A percentile compares a stretch with the other conserved stretches of the same genome.
Evolutionary conservation across 129 eudicot genomes (phyloP).

Genomic region (Oenanthe sinensis): DNA sequence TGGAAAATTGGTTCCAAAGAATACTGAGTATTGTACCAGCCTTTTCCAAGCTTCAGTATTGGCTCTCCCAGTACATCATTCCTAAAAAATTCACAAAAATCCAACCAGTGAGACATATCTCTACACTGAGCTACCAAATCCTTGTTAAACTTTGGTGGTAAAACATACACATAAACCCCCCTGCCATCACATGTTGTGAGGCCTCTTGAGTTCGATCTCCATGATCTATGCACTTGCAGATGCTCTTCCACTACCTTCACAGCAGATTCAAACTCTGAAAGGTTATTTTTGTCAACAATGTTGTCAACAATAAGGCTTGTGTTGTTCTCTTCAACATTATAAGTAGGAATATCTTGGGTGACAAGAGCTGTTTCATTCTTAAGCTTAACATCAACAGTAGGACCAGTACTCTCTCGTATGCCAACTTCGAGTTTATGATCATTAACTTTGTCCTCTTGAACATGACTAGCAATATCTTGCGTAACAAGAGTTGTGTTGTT

Average conservation of each 20-base stretch:
- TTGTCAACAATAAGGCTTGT: not conserved
- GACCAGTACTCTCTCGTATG: not conserved
- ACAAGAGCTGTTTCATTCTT: slow-evolving; percentile 3
- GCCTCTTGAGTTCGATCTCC: slow-evolving; percentile 34
- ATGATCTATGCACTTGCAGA: slow-evolving; percentile 49
- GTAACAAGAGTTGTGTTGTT: slow-evolving; percentile 7
- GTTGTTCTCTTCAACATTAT: slow-evolving; percentile 6
- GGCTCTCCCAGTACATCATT: slow-evolving; percentile 68
- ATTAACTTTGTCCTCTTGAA: slow-evolving; percentile 7
- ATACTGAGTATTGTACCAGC: slow-evolving; percentile 77
- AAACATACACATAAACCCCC: slow-evolving; percentile 63
- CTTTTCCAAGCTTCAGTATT: slow-evolving; percentile 49
- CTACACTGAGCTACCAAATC: slow-evolving; percentile 54
- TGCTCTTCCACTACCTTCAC: slow-evolving; percentile 44
- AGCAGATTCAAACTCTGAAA: slow-evolving; percentile 34
- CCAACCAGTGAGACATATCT: slow-evolving; percentile 54
- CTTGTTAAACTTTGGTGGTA: slow-evolving; percentile 77
- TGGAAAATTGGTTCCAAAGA: slow-evolving; percentile 73
- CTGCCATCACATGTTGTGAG: slow-evolving; percentile 39
- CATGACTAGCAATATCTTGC: slow-evolving; percentile 3
- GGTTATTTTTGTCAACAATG: slow-evolving; percentile 8
- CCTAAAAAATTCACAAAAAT: slow-evolving; percentile 49
- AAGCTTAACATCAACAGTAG: not conserved
- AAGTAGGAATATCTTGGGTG: slow-evolving; percentile 9
- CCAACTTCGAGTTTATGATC: not conserved